Evolutionary conservation across 495 filamentous ascomycete species (phyloP), one percentile per base, ranked within the genome.

Genomic region (Parathielavia appendiculata): DNA sequence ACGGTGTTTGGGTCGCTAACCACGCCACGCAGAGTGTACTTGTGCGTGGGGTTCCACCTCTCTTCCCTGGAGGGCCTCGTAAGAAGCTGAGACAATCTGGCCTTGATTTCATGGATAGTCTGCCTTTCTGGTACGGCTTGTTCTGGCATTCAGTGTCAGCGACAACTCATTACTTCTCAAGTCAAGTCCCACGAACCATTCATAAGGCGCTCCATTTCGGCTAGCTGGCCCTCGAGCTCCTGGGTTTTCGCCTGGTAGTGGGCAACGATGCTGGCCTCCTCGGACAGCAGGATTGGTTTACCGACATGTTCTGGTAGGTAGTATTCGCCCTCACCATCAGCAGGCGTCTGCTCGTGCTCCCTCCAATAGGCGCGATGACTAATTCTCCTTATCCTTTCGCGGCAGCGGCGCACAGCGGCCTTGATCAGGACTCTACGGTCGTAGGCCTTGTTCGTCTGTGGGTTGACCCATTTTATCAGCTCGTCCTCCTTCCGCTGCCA

Each of bases 291-390:
- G 47, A 54, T 74, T 70, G 77, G 73, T 50, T 80, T 71, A 6
- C 64, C 65, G 26, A 74, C 68, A 38, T 79, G 72, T n/a, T 76
- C 64, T 4, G 78, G 71, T n/a, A 79, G 75, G 56, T 83, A 86
- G 58, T 80, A 83, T 13, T 63, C 50, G 23, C 53, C 60, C 79
- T 76, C 45, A 66, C 69, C 48, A 69, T 71, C 68, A 43, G 80
- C 71, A 32, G 70, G 59, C 4, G 77, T 74, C 57, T 74, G 74
- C 59, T 80, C 69, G 60, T 82, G 84, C 45, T 78, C 57, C 35
- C 73, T 64, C 61, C 68, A 73, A 16, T 26, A 51, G 19, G 65
- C 69, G 2, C 26, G 39, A 16, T 59, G 52, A 26, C 59, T 68
- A 19, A 71, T 60, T 39, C 54, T 20, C 30, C 22, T 40, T 13